Evolutionary conservation across 345 rosid species (phyloP).

Genomic region (Pistacia atlantica): DNA sequence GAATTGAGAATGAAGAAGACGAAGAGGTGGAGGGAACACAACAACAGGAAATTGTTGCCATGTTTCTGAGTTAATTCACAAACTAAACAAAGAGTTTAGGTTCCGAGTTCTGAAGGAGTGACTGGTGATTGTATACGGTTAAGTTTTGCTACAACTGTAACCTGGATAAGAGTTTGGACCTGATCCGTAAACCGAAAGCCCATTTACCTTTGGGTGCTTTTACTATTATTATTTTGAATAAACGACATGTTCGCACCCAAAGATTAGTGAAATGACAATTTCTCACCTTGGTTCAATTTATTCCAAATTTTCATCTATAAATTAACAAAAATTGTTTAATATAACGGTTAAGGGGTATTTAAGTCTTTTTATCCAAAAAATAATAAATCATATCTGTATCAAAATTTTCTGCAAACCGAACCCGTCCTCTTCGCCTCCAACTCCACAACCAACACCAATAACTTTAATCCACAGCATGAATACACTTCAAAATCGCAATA

Average conservation of each 20-base stretch:
- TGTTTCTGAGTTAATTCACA: conserved; percentile 12
- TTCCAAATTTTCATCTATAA: too few relatives aligned
- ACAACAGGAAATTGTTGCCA: conserved; percentile 43
- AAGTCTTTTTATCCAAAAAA: too few relatives aligned
- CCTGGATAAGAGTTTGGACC: conserved; percentile 2
- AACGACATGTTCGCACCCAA: not conserved
- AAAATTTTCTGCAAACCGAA: too few relatives aligned
- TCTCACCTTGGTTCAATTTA: too few relatives aligned
- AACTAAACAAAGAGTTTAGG: not conserved
- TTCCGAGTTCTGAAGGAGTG: not conserved
- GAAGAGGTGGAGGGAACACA: conserved; percentile 31
- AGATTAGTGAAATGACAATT: too few relatives aligned
- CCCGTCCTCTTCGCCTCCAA: too few relatives aligned
- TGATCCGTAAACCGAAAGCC: not conserved
- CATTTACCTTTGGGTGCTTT: not conserved
- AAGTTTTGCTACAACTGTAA: not conserved
- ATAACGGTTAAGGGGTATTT: too few relatives aligned
- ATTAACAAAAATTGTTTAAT: too few relatives aligned
- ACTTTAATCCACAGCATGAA: too few relatives aligned
- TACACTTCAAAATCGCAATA: too few relatives aligned
- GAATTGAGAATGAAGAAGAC: conserved; percentile 32
- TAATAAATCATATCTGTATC: too few relatives aligned
- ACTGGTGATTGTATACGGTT: not conserved
- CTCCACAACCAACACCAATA: too few relatives aligned
- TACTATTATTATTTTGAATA: not conserved